Percentiles rank a stretch among this genome's conserved stretches.
phyloP scores from a whole-genome alignment of 2,329 filamentous ascomycete species.

The Penicillium sp. region DNA sequence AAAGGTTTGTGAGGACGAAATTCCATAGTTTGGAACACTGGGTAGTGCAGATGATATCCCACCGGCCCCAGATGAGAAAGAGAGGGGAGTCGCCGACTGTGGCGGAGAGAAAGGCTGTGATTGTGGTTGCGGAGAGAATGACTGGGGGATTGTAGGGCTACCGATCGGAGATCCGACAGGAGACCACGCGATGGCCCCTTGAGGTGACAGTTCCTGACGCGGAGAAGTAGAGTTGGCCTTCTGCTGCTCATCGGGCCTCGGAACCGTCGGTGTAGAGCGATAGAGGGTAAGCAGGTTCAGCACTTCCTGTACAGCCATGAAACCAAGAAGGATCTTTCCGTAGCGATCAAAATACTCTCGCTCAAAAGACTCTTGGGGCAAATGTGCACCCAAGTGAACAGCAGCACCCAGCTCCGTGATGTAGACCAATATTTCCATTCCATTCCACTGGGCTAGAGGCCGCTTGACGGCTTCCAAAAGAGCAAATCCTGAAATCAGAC shows the following conservation, averaged over 20 bases:
- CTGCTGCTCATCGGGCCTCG: conserved; percentile 10
- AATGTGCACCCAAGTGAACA: conserved; percentile 41
- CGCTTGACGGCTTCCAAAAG: conserved; percentile 43
- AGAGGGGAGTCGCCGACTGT: conserved; percentile 31
- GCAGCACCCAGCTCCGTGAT: conserved; percentile 44
- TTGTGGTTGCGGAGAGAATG: conserved; percentile 24
- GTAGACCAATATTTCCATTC: conserved; percentile 44
- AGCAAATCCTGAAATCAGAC: conserved; percentile 45
- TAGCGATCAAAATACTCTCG: conserved; percentile 44
- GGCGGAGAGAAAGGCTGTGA: conserved; percentile 23
- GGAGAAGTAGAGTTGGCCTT: conserved; percentile 6
- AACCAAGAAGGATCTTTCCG: conserved; percentile 42
- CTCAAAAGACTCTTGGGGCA: conserved; percentile 34
- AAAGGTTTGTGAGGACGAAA: conserved; percentile 25
- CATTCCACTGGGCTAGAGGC: conserved; percentile 43
- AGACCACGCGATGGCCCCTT: conserved; percentile 16
- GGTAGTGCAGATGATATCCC: conserved; percentile 31
- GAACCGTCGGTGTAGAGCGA: conserved; percentile 8
- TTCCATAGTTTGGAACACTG: conserved; percentile 26
- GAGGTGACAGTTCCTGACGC: conserved; percentile 6
- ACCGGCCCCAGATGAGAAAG: conserved; percentile 34
- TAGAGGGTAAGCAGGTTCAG: conserved; percentile 35
- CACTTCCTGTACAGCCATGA: conserved; percentile 46
- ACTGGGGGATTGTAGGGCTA: conserved; percentile 18
- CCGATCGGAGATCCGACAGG: conserved; percentile 17